These are phyloP conservation scores for Capronia coronata DNA, from an alignment of 2,329 filamentous ascomycete species.

Conservation along the genomic window DNA sequence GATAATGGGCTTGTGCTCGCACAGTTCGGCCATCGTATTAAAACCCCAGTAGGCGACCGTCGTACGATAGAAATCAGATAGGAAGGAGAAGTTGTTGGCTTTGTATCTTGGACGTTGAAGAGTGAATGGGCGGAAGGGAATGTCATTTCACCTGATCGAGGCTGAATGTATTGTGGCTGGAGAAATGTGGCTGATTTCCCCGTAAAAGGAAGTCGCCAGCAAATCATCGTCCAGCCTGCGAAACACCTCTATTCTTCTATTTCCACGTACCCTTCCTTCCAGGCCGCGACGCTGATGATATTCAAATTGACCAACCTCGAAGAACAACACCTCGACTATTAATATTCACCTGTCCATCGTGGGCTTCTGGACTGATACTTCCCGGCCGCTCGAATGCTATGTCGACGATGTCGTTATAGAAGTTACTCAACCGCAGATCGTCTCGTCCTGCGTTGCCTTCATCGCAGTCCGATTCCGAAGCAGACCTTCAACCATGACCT, in stretches of 20 bases:
- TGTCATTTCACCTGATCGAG: too few species aligned
- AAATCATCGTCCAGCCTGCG: too few species aligned
- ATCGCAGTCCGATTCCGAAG: neutral
- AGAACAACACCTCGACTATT: neutral
- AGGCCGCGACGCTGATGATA: too few species aligned
- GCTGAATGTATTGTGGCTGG: neutral
- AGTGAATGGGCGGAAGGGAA: too few species aligned
- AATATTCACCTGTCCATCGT: too few species aligned
- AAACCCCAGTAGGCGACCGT: too few species aligned
- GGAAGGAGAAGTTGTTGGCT: too few species aligned
- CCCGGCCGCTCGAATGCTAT: neutral
- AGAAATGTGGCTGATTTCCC: too few species aligned
- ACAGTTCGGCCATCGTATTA: conserved; percentile 9
- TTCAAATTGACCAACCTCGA: neutral
- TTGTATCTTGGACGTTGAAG: neutral
- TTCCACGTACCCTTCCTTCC: too few species aligned
- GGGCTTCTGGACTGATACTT: too few species aligned
- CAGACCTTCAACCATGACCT: conserved; percentile 33
- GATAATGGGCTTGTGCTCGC: conserved; percentile 24
- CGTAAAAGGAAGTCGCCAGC: too few species aligned
- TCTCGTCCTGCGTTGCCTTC: neutral
- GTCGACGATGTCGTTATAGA: conserved; percentile 4
- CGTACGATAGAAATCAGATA: too few species aligned
- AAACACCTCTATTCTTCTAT: neutral
- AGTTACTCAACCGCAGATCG: neutral